These are phyloP conservation scores for Passalora sequoiae DNA, from an alignment of 2,329 filamentous ascomycete genomes.

Conservation along the genomic window DNA sequence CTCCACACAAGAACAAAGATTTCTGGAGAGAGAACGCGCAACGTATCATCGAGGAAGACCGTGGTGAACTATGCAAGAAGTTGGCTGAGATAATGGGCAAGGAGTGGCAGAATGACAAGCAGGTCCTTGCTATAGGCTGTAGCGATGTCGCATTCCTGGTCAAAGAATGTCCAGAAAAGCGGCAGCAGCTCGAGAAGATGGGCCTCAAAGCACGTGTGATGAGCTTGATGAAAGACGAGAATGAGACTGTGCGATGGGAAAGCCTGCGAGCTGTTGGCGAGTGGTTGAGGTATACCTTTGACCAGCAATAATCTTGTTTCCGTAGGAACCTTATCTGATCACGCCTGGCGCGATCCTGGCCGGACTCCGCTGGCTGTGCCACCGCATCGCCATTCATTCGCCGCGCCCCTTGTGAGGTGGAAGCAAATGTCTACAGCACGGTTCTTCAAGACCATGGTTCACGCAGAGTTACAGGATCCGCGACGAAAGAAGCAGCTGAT, in stretches of 20 bases:
- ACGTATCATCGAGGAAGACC: slow-evolving; percentile 76
- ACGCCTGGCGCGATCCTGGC: too few relatives aligned
- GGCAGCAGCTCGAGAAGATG: slow-evolving; percentile 72
- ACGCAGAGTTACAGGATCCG: too few relatives aligned
- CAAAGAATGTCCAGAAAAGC: slow-evolving; percentile 80
- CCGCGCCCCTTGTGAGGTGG: too few relatives aligned
- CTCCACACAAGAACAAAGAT: slow-evolving; percentile 75
- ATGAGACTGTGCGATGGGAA: slow-evolving; percentile 89
- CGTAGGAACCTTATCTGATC: background rate
- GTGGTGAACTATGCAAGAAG: slow-evolving; percentile 71
- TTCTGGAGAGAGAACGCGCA: slow-evolving; percentile 93
- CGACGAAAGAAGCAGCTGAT: too few relatives aligned
- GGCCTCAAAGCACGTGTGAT: slow-evolving; percentile 83
- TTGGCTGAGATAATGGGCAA: slow-evolving; percentile 80
- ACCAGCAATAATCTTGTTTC: slow-evolving; percentile 28
- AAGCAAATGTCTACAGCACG: background rate
- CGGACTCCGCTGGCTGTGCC: background rate
- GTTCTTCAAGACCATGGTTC: background rate
- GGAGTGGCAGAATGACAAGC: slow-evolving; percentile 77
- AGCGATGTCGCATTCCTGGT: slow-evolving; percentile 88
- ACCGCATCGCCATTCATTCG: background rate
- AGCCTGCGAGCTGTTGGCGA: slow-evolving; percentile 78
- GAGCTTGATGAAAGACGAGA: slow-evolving; percentile 85
- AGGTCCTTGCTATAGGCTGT: slow-evolving; percentile 84
- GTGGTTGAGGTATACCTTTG: slow-evolving; percentile 68